Evolutionary conservation across 1,284 basidiomycete species (phyloP), one percentile per base, ranked within the genome.

Genomic region (Golubevia pallescens): DNA sequence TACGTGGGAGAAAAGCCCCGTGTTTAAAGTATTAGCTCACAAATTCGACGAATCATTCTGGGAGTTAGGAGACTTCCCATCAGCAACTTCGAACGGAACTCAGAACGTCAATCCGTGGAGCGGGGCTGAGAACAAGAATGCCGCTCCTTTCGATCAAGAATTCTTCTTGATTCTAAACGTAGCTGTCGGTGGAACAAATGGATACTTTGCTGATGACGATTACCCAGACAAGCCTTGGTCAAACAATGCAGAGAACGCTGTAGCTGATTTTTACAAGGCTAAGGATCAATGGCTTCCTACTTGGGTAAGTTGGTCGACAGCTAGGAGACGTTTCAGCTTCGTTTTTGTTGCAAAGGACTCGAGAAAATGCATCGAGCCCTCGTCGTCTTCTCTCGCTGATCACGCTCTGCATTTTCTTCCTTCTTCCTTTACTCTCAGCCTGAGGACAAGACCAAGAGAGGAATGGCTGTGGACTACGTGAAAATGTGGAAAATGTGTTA

Each of bases 151-250:
- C n/a, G n/a, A n/a, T n/a, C n/a, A n/a, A 56, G 68, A 73, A 23
- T 78, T 78, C 60, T 75, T 67, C 60, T 68, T 78, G 5, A 75
- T 77, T 58, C 75, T 78, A 59, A 77, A 72, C 65, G 72, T 78
- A 13, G 76, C 75, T 8, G 72, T 77, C 1, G 75, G 75, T 16
- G 70, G 74, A 8, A 73, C 70, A 13, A 78, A 76, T 57, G 75
- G 75, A 38, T 76, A 70, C 62, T 78, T 78, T 57, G 38, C 48
- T 23, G 63, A 66, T 5, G n/a, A n/a, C n/a, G n/a, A n/a, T n/a
- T n/a, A n/a, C n/a, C n/a, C n/a, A n/a, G n/a, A 21, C 58, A 78
- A 69, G 60, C 76, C 74, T 2, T 78, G 74, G 76, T 63, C 63
- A 23, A 74, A 77, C 63, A 57, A 61, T 19, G 70, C 66, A 16